Base-by-base conservation (phyloP, 1,284 basidiomycete species). In the Apiotrichum laibachii region DNA sequence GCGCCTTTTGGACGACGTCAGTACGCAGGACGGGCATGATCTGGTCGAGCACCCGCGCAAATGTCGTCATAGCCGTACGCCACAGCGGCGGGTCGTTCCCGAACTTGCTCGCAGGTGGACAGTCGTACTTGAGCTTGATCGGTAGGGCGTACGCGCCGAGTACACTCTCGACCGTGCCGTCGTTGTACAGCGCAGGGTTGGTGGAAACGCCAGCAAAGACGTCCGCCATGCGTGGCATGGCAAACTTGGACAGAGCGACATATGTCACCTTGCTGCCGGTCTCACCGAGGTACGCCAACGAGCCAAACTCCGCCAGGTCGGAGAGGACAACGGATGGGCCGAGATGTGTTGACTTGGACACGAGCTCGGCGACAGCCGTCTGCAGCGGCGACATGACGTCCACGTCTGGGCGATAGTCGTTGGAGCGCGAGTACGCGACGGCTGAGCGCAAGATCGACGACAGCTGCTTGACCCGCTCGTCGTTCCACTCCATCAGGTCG, bases 121-220 rank as follows among this genome's bases (percentile, higher is more conserved):
- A 96, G 48, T 93, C 91, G 67, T 97, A 96, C 76, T 94, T 95
- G 62, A 98, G 80, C 73, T 92, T 92, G 73, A 97, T 86, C 0
- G 94, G 92, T 37, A 95, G 87, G 2, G 89, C 85, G 67, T 90
- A 92, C 0, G 92, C 92, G 22, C 87, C 85, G n/a, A 95, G 76
- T 15, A 96, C 79, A 9, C 84, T 81, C 72, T 95, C 90, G 33
- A 97, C 73, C 0, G 92, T 92, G 5, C 90, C 92, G 70, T 90
- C 86, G 15, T 82, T 78, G 71, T 90, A 96, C 12, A 96, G 48
- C n/a, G 35, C 22, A 4, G 66, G 64, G 5, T 45, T 43, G 19
- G n/a, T n/a, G 12, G 48, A 21, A 0, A 48, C 45, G 4, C 31
- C 82, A 43, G 83, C 82, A 53, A 79, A 80, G 5, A 92, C 77